These are phyloP conservation scores for Nothopassalora personata DNA, from an alignment of 2,329 filamentous ascomycete genomes.

Conservation along the genomic window DNA sequence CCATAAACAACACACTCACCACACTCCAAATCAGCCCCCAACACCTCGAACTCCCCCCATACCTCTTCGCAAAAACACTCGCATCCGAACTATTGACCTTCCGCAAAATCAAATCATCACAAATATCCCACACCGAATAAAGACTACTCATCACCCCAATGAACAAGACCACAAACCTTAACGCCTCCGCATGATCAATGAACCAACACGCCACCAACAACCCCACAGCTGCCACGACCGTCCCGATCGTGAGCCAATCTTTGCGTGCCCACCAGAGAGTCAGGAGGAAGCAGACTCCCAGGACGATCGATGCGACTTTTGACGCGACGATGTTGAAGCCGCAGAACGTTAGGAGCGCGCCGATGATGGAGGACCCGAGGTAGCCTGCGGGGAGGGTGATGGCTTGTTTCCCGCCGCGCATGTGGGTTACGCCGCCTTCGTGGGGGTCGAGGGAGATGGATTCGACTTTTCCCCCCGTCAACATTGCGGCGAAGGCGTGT, in stretches of 20 bases:
- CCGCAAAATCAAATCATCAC: slow-evolving; percentile 72
- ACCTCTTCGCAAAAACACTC: slow-evolving; percentile 70
- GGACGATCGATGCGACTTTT: slow-evolving; percentile 69
- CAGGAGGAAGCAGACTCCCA: slow-evolving; percentile 70
- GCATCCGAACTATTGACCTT: slow-evolving; percentile 78
- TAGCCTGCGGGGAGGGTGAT: slow-evolving; percentile 74
- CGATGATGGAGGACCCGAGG: slow-evolving; percentile 70
- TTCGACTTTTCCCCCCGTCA: slow-evolving; percentile 68
- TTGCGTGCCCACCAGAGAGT: slow-evolving; percentile 76
- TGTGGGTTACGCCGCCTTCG: slow-evolving; percentile 73
- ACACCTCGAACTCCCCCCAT: slow-evolving; percentile 73
- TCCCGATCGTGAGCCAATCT: slow-evolving; percentile 71
- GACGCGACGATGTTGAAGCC: slow-evolving; percentile 76
- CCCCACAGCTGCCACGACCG: slow-evolving; percentile 64
- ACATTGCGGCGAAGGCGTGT: slow-evolving; percentile 66
- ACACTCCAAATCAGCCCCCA: slow-evolving; percentile 77
- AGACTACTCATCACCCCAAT: slow-evolving; percentile 77
- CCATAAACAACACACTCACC: slow-evolving; percentile 67
- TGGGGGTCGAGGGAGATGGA: slow-evolving; percentile 69
- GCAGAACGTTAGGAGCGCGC: slow-evolving; percentile 70
- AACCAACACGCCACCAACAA: slow-evolving; percentile 73
- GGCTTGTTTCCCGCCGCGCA: slow-evolving; percentile 65
- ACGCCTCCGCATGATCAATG: slow-evolving; percentile 66
- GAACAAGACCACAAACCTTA: slow-evolving; percentile 65
- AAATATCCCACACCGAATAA: slow-evolving; percentile 81